Conservation (phyloP, 2,329 filamentous ascomycete genomes). For the Colletotrichum viniferum region DNA sequence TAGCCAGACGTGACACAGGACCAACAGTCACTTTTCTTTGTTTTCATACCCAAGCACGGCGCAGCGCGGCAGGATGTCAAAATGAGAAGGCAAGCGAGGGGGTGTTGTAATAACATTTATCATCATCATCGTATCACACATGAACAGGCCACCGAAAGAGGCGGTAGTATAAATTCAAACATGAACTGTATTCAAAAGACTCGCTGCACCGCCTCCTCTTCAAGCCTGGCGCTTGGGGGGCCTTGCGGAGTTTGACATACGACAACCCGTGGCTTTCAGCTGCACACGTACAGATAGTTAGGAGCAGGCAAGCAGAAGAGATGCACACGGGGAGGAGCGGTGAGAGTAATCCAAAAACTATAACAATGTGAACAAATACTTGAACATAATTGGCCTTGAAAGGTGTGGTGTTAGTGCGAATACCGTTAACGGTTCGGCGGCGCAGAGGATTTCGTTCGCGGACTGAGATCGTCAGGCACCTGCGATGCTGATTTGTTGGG, state of each 20-base stretch:
- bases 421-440: fast-evolving
- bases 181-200: background rate
- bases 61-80: background rate
- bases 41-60: slow-evolving; percentile 20
- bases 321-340: background rate
- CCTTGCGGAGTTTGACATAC: background rate
- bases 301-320: background rate
- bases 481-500: background rate
- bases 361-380: background rate
- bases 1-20: slow-evolving; percentile 1
- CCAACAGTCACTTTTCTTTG: slow-evolving; percentile 14
- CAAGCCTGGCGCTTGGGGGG: slow-evolving; percentile 23
- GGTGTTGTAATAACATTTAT: slow-evolving; percentile 5
- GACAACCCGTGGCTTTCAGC: background rate
- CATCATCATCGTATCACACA: background rate
- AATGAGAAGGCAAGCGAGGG: background rate
- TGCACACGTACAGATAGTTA: background rate
- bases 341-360: background rate
- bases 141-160: background rate
- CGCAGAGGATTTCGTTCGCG: background rate
- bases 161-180: background rate
- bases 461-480: background rate
- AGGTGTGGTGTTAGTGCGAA: fast-evolving
- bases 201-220: slow-evolving; percentile 6
- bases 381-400: background rate